Evolutionary conservation across 495 filamentous ascomycete genomes (phyloP), one percentile per base, ranked within the genome.

Genomic region (Xylaria scruposa): DNA sequence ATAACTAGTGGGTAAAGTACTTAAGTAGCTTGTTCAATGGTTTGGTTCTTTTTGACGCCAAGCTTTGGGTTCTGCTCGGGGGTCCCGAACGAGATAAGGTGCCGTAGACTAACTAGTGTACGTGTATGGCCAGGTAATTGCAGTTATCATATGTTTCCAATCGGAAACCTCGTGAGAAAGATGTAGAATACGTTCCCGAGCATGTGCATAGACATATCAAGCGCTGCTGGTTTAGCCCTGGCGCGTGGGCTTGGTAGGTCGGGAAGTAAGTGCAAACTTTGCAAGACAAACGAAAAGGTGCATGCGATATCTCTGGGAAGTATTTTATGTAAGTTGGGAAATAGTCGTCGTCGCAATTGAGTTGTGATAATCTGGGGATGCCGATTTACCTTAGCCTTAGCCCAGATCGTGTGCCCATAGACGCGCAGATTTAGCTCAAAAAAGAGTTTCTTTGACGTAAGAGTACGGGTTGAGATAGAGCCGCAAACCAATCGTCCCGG

Each of bases 391-490:
- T 21, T 59, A 38, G 15, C 56, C 56, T 58, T 58, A 19, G 31
- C 56, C 10, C 15, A 19, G 19, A 62, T 62, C 59, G 58, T 7
- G 17, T 24, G 58, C 36, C 33, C 58, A 40, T 19, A 36, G 19
- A 63, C 21, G 29, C 38, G 3, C 13, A 65, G 24, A 15, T 51
- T 46, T 47, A 29, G 61, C 59, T 44, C 5, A 29, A 38, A 40
- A 46, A 33, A 46, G 63, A 53, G 42, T 51, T 53, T 51, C 29
- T 56, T 40, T 67, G 29, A 67, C 49, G 65, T 67, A 67, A 67
- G 40, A 17, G 13, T 17, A 24, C 17, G 46, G 26, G 21, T 65
- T 38, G 46, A 51, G 31, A 36, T 56, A 56, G 49, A 67, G 65
- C 49, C 49, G 47, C 49, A 44, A 67, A 42, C 33, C n/a, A 56